Base-by-base conservation (phyloP, 345 rosid genomes). In the Nephelium lappaceum region DNA sequence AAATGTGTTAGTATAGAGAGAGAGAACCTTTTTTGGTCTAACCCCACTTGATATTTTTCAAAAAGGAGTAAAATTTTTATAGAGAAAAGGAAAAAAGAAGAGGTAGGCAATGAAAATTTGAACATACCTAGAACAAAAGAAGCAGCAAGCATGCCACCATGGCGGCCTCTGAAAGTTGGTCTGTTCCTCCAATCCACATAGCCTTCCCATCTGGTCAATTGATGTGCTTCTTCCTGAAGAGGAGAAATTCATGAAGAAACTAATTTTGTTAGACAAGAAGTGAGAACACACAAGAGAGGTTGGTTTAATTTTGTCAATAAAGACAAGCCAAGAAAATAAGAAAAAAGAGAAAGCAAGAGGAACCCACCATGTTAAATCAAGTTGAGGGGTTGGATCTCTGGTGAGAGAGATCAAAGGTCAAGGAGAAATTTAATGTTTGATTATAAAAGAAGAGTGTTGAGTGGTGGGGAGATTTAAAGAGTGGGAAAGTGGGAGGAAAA, bases 81-180 rank as follows among this genome's bases (percentile, higher is more conserved):
- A 45, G 12, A 45, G 12, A 45, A 45, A 45, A 45, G 12, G 12
- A 45, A 45, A 45, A 53, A 43, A 10, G 31, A 6, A 55, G 6
- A 62, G 24, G 18, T 11, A n/a, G 11, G 8, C 8, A n/a, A 0
- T 75, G 62, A 25, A 77, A 69, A 47, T 63, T 70, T 7, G 51
- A 6, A 79, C 83, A n/a, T 3, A 92, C 94, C 94, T 73, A 92
- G 79, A 39, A 86, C 91, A 51, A 89, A 92, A 61, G 89, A 89
- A 39, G 94, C 94, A 43, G 94, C 97, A 57, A 87, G 71, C 93
- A 88, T 90, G 86, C 97, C 97, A 2, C 94, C 94, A 72, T 90
- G 97, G 69, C 85, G 85, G 65, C 92, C 91, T 67, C 82, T 85
- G 73, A 91, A 77, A 23, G 97, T 89, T 3, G 92, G 77, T 81